Conservation (phyloP, 805 yeast genomes). For the Yarrowia phangngaensis region DNA sequence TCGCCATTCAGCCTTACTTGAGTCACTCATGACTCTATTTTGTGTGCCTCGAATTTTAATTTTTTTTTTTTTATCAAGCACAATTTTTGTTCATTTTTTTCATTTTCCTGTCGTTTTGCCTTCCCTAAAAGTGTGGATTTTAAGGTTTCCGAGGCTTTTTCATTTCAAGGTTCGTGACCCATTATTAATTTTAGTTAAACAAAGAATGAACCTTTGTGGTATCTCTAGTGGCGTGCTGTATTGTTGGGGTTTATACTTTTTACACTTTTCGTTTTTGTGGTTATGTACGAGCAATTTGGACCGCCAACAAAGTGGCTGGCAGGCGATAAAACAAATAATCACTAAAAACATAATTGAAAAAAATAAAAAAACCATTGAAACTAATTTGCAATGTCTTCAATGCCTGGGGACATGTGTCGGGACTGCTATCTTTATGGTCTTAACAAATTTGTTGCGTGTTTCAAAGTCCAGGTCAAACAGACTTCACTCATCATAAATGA, state of each 20-base stretch:
- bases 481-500: constrained; percentile 13
- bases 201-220: constrained; percentile 26
- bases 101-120: constrained; percentile 21
- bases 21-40: constrained; percentile 25
- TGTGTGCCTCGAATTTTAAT: not conserved
- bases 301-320: constrained; percentile 26
- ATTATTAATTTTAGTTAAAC: constrained; percentile 22
- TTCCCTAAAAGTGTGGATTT: too few species aligned
- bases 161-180: constrained; percentile 17
- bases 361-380: not conserved
- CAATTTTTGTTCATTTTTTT: constrained; percentile 15
- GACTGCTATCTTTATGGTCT: too few species aligned
- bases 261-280: constrained; percentile 24
- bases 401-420: not conserved
- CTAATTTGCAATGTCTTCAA: not conserved
- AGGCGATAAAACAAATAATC: too few species aligned
- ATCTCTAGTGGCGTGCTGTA: constrained; percentile 26
- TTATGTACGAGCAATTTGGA: constrained; percentile 26
- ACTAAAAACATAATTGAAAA: too few species aligned
- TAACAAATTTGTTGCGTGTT: too few species aligned
- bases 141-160: not conserved
- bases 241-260: constrained; percentile 25
- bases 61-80: not conserved
- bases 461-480: constrained; percentile 9
- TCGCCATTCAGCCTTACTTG: too few species aligned